phyloP scores from a whole-genome alignment of 345 rosid species.

The Rhodomyrtus tomentosa region DNA sequence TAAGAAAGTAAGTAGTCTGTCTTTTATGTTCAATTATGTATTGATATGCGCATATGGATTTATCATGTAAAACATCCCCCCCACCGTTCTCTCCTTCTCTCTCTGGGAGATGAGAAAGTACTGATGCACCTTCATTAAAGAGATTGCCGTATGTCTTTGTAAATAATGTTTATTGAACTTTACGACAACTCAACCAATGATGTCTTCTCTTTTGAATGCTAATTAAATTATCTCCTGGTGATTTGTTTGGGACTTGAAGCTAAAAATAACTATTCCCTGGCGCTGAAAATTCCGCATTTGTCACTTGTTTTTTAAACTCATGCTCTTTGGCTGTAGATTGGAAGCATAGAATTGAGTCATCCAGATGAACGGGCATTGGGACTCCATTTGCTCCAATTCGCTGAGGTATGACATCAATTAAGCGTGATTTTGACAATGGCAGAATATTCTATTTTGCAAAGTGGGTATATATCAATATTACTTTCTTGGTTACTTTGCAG shows the following conservation, averaged over 20 bases:
- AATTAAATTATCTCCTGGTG: not conserved
- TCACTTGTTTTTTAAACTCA: not conserved
- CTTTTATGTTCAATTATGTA: not conserved
- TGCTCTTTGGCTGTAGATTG: conserved; percentile 30
- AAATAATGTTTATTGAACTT: not conserved
- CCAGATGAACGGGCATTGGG: conserved; percentile 63
- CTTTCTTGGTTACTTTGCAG: conserved; percentile 20
- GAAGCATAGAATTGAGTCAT: conserved; percentile 39
- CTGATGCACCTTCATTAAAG: not conserved
- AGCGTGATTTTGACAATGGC: not conserved
- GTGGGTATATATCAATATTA: not conserved
- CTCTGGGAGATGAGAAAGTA: not conserved
- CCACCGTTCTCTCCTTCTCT: not conserved
- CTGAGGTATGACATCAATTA: conserved; percentile 36
- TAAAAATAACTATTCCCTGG: not conserved
- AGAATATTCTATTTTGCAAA: not conserved
- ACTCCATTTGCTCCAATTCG: conserved; percentile 79
- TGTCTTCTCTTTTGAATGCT: not conserved
- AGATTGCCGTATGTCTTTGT: not conserved
- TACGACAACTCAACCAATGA: not conserved
- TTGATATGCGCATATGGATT: too few relatives aligned
- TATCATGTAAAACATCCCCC: not conserved
- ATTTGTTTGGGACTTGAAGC: not conserved
- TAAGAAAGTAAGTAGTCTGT: conserved; percentile 48
- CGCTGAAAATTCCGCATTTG: not conserved